phyloP scores from a whole-genome alignment of 2,329 filamentous ascomycete genomes.

The Talaromyces sp. region DNA sequence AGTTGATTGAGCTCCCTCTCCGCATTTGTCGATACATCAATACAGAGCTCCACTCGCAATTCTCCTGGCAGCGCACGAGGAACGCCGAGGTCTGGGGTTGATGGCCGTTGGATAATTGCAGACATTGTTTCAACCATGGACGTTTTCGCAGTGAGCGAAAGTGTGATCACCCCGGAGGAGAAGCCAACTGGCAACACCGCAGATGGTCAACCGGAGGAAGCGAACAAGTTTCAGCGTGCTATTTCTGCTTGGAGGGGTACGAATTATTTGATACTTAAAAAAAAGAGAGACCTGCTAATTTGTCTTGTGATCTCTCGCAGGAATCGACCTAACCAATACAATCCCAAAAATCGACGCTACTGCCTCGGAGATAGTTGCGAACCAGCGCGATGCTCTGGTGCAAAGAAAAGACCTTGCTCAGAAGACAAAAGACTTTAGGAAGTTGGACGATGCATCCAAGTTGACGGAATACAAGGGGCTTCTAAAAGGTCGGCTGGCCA shows the following conservation, averaged over 20 bases:
- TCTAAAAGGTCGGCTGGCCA: conserved; percentile 62
- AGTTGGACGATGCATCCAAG: conserved; percentile 84
- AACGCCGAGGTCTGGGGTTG: not conserved
- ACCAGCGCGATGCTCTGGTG: conserved; percentile 91
- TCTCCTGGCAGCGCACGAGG: not conserved
- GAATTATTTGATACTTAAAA: conserved; percentile 14
- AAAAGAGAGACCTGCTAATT: not conserved
- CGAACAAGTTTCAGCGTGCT: conserved; percentile 94
- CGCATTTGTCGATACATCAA: conserved; percentile 9
- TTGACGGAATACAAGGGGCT: conserved; percentile 82
- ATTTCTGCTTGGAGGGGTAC: conserved; percentile 94
- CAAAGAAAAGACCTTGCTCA: conserved; percentile 97
- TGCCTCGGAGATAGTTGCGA: conserved; percentile 88
- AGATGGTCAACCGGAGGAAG: conserved; percentile 47
- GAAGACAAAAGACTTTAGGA: conserved; percentile 97
- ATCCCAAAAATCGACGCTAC: conserved; percentile 83
- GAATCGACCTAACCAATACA: conserved; percentile 78
- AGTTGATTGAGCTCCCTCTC: conserved; percentile 15
- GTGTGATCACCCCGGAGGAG: conserved; percentile 27
- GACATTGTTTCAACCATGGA: conserved; percentile 30
- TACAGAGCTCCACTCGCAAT: not conserved
- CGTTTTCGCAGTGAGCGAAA: conserved; percentile 38
- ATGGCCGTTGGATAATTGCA: not conserved
- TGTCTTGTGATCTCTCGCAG: conserved; percentile 41
- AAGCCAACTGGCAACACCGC: conserved; percentile 22